A percentile compares a stretch with the other conserved stretches of the same genome.
phyloP scores from a whole-genome alignment of 371 early-diverging fungal genomes.

The Mucor mucedo region DNA sequence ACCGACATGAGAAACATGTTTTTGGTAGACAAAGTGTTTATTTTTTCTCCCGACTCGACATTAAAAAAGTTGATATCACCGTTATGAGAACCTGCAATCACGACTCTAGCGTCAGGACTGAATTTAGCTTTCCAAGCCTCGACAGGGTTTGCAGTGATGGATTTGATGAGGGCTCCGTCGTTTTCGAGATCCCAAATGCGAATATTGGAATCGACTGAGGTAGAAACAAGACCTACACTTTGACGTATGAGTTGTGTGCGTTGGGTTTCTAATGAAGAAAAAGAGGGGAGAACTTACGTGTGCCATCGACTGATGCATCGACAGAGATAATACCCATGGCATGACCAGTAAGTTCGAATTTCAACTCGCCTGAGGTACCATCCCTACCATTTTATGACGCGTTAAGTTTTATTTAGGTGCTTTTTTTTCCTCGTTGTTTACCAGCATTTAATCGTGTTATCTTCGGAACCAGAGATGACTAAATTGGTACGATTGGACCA shows the following conservation, averaged over 20 bases:
- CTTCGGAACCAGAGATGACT: conserved; percentile 80
- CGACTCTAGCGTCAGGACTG: conserved; percentile 72
- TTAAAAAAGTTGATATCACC: conserved; percentile 76
- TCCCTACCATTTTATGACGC: conserved; percentile 52
- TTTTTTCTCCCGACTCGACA: conserved; percentile 69
- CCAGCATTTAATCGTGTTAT: conserved; percentile 82
- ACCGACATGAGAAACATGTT: conserved; percentile 79
- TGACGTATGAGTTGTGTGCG: no score
- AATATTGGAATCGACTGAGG: conserved; percentile 83
- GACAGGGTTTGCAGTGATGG: conserved; percentile 70
- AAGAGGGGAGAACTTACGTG: conserved; percentile 48
- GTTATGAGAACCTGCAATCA: conserved; percentile 78
- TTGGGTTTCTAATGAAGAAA: no score
- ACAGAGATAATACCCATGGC: conserved; percentile 81
- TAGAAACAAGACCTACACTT: conserved; percentile 65
- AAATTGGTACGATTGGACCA: conserved; percentile 72
- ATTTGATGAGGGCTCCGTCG: conserved; percentile 49
- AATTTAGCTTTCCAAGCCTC: conserved; percentile 81
- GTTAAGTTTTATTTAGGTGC: neutral
- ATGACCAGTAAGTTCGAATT: conserved; percentile 73
- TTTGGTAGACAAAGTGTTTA: conserved; percentile 64
- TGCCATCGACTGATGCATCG: conserved; percentile 67
- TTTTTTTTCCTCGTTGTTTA: conserved; percentile 23
- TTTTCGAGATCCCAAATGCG: conserved; percentile 76
- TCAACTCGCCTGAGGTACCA: conserved; percentile 61